A percentile compares a stretch with the other conserved stretches of the same genome.
Evolutionary conservation across 139 green algal species (phyloP).

Genomic region (Pedinophyceae sp.): DNA sequence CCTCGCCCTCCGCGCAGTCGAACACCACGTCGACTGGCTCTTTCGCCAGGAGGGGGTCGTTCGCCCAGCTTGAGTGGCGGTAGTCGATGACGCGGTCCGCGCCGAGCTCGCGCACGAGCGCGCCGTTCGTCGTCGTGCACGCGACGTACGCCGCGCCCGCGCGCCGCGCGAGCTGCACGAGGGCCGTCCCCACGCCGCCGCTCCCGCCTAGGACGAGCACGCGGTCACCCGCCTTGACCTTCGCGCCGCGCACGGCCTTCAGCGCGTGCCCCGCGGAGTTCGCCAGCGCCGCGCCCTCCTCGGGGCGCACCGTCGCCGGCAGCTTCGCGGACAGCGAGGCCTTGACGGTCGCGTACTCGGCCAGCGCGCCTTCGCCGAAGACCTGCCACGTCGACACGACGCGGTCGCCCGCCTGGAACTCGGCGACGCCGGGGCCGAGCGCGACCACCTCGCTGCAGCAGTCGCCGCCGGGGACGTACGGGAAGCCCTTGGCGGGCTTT

Average conservation of each 20-base stretch:
- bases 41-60: not conserved
- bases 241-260: not conserved
- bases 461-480: slow-evolving; percentile 5
- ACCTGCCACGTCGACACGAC: slow-evolving; percentile 4
- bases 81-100: slow-evolving; percentile 9
- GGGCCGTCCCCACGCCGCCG: slow-evolving; percentile 1
- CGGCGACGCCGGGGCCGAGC: not conserved
- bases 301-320: not conserved
- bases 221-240: not conserved
- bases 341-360: slow-evolving; percentile 5
- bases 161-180: slow-evolving; percentile 1
- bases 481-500: not conserved
- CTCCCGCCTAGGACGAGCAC: slow-evolving; percentile 8
- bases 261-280: slow-evolving; percentile 4
- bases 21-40: slow-evolving; percentile 6
- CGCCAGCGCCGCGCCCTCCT: slow-evolving; percentile 3
- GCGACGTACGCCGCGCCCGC: slow-evolving; percentile 7
- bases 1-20: slow-evolving; percentile 3
- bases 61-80: slow-evolving; percentile 3
- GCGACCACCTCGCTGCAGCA: slow-evolving; percentile 1
- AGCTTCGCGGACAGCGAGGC: not conserved
- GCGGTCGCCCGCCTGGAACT: slow-evolving; percentile 7
- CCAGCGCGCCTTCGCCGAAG: not conserved
- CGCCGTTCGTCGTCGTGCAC: slow-evolving; percentile 3
- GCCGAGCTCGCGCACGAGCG: slow-evolving; percentile 1